Base-by-base conservation (phyloP, 2,329 filamentous ascomycete genomes). In the Alternaria longipes region DNA sequence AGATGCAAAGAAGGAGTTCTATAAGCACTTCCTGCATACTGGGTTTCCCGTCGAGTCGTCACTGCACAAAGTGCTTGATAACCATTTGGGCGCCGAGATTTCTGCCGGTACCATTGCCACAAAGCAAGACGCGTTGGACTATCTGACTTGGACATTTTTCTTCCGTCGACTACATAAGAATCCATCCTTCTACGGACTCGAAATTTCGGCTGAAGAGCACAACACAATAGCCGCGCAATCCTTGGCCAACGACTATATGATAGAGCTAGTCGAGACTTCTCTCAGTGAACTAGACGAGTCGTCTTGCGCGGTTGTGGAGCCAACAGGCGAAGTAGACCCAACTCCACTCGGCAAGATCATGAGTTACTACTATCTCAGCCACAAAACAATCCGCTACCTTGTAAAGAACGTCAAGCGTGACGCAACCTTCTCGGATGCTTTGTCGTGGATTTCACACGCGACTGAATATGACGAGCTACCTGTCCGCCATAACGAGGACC, bases 71-170 rank as follows among this genome's bases (percentile, higher is more conserved):
- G 95, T 98, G 1, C 84, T 99, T 8, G 94, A 98, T 80, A 97
- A 99, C 82, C 96, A 99, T 85, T 85, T 99, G 77, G 91, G 93
- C 64, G 95, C 95, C 60, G 95, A 99, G 81, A 89, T 98, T 6
- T 97, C 94, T 0, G 93, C 95, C 1, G 94, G 92, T 68, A 99
- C 95, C 0, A 92, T 99, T 52, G 84, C 90, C 32, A 97, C 93
- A 8, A 97, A 97, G 79, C 95, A 99, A 80, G 95, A 99, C 80
- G 95, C 95, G 1, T 86, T 99, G 4, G 96, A 99, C 79, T 99
- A 99, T 75, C 82, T 99, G 54, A 99, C 95, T 0, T 99, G 96
- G 95, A 99, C 96, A 1, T 99, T 99, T 83, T 99, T 99, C 86
- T 99, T 99, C 86, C 89, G 96, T 3, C 87, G 95, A 11, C 82